These are phyloP conservation scores for Chlamydomonas reinhardtii DNA, from an alignment of 163 green algal species.

Conservation along the genomic window DNA sequence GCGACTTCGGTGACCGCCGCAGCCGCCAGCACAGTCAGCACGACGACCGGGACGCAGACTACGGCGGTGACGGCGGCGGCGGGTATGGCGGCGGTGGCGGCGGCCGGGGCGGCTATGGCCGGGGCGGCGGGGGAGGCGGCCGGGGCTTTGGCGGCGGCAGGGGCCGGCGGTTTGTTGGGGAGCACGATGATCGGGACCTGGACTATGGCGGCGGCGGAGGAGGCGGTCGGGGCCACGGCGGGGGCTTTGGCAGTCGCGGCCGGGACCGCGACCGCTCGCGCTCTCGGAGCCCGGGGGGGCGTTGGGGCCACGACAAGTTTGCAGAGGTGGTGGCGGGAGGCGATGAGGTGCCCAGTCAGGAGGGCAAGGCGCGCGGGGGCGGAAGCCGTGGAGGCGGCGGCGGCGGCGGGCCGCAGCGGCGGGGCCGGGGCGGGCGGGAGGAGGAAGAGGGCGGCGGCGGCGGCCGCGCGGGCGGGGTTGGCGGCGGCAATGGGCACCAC, in stretches of 20 bases:
- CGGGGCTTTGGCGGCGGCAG: background rate
- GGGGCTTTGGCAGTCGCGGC: background rate
- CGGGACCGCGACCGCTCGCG: slow-evolving; percentile 19
- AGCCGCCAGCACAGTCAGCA: background rate
- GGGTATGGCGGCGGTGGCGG: background rate
- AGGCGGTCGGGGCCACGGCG: background rate
- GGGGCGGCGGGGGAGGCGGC: background rate
- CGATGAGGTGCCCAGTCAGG: background rate
- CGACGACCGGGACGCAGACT: slow-evolving; percentile 10
- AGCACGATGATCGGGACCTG: background rate
- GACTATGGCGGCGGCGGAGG: background rate
- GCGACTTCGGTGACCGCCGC: background rate
- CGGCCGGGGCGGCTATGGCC: background rate
- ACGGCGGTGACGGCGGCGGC: no score
- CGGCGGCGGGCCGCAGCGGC: no score
- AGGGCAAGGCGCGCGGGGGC: no score
- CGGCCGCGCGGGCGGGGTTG: no score
- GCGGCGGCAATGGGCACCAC: no score
- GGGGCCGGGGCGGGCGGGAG: no score
- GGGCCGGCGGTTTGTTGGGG: background rate
- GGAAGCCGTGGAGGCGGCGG: no score
- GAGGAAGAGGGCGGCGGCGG: no score
- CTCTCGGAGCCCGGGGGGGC: slow-evolving; percentile 26
- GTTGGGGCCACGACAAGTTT: slow-evolving; percentile 37
- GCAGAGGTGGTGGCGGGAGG: background rate